These are phyloP conservation scores for Pichia scutulata DNA, from an alignment of 805 yeast genomes.

Conservation along the genomic window DNA sequence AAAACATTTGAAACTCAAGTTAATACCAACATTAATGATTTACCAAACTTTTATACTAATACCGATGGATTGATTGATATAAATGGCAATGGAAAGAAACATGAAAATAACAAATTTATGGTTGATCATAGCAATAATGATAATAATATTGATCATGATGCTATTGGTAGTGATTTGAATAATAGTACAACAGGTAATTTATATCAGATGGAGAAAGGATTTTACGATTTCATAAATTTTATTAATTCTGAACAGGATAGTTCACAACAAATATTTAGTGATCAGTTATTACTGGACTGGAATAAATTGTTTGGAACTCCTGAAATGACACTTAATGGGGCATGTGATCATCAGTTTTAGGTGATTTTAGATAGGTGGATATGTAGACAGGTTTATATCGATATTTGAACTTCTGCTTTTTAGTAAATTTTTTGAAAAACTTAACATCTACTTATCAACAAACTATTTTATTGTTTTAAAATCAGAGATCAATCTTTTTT, in stretches of 20 bases:
- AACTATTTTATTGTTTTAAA: too few relatives aligned
- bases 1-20: background rate
- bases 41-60: background rate
- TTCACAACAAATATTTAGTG: background rate
- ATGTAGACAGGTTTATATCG: too few relatives aligned
- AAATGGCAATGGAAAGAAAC: background rate
- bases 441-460: too few relatives aligned
- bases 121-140: background rate
- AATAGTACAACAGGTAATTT: background rate
- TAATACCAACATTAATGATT: background rate
- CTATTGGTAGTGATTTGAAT: background rate
- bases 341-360: background rate
- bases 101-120: background rate
- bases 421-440: too few relatives aligned
- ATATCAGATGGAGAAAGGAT: background rate
- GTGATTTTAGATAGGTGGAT: background rate
- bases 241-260: background rate
- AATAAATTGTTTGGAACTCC: background rate
- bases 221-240: background rate
- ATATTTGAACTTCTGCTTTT: too few relatives aligned
- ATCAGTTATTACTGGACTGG: background rate
- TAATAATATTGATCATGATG: background rate
- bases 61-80: background rate
- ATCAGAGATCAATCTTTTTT: too few relatives aligned
- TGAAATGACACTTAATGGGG: background rate